phyloP scores from a whole-genome alignment of 805 yeast genomes.

The Barnettozyma sp. region DNA sequence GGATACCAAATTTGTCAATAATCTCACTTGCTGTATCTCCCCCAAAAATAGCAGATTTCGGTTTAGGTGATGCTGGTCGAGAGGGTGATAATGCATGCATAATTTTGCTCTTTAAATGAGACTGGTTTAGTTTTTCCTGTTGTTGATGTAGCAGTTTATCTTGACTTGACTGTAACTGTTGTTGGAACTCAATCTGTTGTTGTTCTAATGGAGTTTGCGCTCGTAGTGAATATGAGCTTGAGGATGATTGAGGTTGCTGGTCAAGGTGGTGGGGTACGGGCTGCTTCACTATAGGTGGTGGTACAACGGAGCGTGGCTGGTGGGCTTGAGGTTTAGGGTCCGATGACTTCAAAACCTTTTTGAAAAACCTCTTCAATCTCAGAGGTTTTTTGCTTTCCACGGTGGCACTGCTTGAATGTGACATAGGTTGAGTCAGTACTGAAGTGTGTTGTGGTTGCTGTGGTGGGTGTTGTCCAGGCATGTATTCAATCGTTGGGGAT shows the following conservation, averaged over 20 bases:
- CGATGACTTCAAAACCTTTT: conserved; percentile 30
- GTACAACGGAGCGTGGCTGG: conserved; percentile 12
- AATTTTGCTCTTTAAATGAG: conserved; percentile 13
- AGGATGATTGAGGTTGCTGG: neutral
- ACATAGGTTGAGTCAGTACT: no score
- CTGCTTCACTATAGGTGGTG: conserved; percentile 5
- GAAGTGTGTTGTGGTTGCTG: conserved; percentile 9
- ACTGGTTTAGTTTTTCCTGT: conserved; percentile 5
- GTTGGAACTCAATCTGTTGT: conserved; percentile 11
- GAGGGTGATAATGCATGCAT: conserved; percentile 21
- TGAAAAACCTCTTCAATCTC: conserved; percentile 44
- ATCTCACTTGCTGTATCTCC: conserved; percentile 34
- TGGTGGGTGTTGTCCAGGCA: conserved; percentile 15
- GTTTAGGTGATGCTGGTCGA: conserved; percentile 12
- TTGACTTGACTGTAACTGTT: conserved; percentile 8
- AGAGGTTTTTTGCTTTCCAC: conserved; percentile 19
- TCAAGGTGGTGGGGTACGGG: conserved; percentile 1
- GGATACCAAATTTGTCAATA: conserved; percentile 62
- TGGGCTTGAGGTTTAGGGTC: conserved; percentile 5
- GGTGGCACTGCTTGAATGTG: conserved; percentile 1
- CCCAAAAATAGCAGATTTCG: conserved; percentile 25
- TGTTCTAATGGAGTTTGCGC: conserved; percentile 8
- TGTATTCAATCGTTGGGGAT: conserved; percentile 18
- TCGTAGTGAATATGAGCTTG: neutral
- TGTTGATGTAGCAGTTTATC: conserved; percentile 6